phyloP scores from a whole-genome alignment of 1,139 yeast species.

The Yamadazyma pseudoaaseri region DNA sequence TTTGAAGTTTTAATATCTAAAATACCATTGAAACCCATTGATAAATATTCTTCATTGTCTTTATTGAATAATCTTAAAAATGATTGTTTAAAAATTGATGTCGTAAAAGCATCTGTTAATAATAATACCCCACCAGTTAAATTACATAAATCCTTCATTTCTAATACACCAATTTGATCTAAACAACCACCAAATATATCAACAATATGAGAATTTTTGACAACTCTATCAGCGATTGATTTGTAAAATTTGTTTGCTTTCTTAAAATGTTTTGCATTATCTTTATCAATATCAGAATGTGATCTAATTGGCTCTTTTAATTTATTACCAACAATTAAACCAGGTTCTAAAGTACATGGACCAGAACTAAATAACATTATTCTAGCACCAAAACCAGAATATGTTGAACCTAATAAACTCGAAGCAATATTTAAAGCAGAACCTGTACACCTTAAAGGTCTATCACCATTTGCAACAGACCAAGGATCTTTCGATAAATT shows the following conservation, averaged over 20 bases:
- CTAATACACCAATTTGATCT: constrained; percentile 93
- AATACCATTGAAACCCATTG: constrained; percentile 85
- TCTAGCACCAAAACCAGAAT: constrained; percentile 87
- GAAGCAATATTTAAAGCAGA: constrained; percentile 88
- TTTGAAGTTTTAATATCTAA: constrained; percentile 86
- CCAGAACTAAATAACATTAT: constrained; percentile 92
- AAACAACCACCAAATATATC: constrained; percentile 97
- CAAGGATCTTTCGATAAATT: constrained; percentile 83
- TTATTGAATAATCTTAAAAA: constrained; percentile 82
- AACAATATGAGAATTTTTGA: constrained; percentile 78
- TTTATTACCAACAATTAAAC: constrained; percentile 88
- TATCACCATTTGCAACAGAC: constrained; percentile 84
- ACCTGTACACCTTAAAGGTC: constrained; percentile 93
- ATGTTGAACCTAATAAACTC: constrained; percentile 79
- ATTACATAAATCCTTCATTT: constrained; percentile 88
- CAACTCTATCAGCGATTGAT: constrained; percentile 64
- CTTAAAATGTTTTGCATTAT: constrained; percentile 81
- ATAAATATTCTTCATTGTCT: constrained; percentile 80
- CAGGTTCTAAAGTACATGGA: constrained; percentile 94
- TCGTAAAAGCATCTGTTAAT: constrained; percentile 92
- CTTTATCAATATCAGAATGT: constrained; percentile 87
- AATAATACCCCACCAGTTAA: constrained; percentile 92
- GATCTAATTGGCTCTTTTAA: constrained; percentile 96
- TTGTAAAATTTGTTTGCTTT: constrained; percentile 89
- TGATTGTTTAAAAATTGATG: constrained; percentile 94